Evolutionary conservation across 129 eudicot species (phyloP), one percentile per base, ranked within the genome.

Genomic region (Pseudognaphalium luteoalbum): DNA sequence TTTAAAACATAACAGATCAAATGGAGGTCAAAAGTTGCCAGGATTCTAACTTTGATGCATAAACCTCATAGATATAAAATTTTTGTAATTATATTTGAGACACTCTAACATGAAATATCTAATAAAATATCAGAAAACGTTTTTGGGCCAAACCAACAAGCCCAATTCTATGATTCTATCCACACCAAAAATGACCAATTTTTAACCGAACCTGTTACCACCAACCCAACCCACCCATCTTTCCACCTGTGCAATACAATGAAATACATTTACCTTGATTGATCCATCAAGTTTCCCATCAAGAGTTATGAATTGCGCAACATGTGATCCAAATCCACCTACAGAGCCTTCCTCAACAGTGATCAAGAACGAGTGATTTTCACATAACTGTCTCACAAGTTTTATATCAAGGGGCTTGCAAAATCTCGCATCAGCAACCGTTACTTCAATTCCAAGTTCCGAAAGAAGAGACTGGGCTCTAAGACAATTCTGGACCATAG

Each of bases 281-380:
- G 87, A 85, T 68, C 94, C 92, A 86, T 93, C 98, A 6, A 93
- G 98, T 81, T 84, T 85, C 47, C 98, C 98, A 71, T 93, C 98
- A 52, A 93, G 96, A 34, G 96, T 76, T 34, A 93, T 68, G 75
- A 93, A 93, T 61, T 93, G 96, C 30, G 98, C 94, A 73, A 93
- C 96, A 78, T 90, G 98, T 57, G 98, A 89, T 76, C 95, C 98
- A 82, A 93, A 93, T 44, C 98, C 98, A 66, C 98, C 98, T 30
- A 93, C 76, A 1, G 95, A 85, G 28, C 98, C 98, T 80, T 93
- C 98, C 87, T 93, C 98, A 44, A 93, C 98, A 0, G 98, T 93
- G 41, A 93, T 81, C 69, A 93, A 82, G 85, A 85, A 93, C 0
- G 83, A 66, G 75, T 93, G 98, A 64, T 93, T 90, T 50, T 86